Conservation (phyloP, 495 filamentous ascomycete species). For the Talaromyces wortmannii region DNA sequence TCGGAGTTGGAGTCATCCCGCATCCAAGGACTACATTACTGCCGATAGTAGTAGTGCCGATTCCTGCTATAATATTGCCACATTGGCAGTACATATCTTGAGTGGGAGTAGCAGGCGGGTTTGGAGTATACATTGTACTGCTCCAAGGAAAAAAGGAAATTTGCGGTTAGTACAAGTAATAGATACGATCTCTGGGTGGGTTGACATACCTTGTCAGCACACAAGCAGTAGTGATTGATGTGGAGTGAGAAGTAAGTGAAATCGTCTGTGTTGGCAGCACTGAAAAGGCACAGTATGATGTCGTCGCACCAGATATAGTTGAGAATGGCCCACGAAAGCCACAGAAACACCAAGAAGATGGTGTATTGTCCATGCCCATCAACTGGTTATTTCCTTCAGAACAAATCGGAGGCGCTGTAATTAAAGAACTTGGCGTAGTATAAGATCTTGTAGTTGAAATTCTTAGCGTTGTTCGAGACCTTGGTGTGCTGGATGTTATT, state of each 20-base stretch:
- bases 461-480: background rate
- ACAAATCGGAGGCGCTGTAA: background rate
- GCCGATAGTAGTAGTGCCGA: background rate
- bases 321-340: background rate
- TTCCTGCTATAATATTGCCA: background rate
- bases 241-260: conserved; percentile 1
- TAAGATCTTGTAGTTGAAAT: background rate
- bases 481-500: background rate
- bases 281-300: conserved; percentile 3
- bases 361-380: background rate
- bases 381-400: background rate
- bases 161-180: background rate
- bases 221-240: background rate
- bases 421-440: background rate
- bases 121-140: background rate
- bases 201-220: background rate
- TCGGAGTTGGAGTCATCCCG: background rate
- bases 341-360: conserved; percentile 4
- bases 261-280: background rate
- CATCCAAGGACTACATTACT: background rate
- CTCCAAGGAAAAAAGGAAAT: no score
- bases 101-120: background rate
- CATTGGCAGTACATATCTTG: conserved; percentile 1
- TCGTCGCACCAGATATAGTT: background rate
- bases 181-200: background rate